phyloP scores from a whole-genome alignment of 116 monocot species.

The Trichopus zeylanicus region DNA sequence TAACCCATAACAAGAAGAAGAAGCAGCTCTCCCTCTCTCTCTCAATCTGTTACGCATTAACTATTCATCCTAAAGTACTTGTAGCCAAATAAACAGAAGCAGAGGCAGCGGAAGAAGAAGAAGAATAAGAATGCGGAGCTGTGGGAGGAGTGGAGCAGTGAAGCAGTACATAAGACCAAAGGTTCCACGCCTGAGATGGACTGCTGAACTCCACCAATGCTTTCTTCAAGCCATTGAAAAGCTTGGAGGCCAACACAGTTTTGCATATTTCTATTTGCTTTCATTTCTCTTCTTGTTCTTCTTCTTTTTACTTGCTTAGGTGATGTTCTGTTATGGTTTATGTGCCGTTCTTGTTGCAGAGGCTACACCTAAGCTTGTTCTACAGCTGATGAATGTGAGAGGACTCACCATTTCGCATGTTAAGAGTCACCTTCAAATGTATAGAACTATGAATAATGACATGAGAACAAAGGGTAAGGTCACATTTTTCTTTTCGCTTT shows the following conservation, averaged over 20 bases:
- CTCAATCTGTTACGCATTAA: slow-evolving; percentile 2
- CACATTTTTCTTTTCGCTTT: no score
- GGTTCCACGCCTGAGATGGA: slow-evolving; percentile 89
- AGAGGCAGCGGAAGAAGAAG: not conserved
- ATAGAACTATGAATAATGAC: slow-evolving; percentile 82
- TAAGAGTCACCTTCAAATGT: slow-evolving; percentile 97
- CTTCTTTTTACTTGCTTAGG: not conserved
- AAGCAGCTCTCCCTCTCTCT: slow-evolving; percentile 9
- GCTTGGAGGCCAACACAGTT: slow-evolving; percentile 92
- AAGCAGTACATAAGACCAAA: slow-evolving; percentile 90
- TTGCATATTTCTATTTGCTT: not conserved
- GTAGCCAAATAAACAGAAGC: no score
- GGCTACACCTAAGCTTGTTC: slow-evolving; percentile 90
- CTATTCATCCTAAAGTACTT: not conserved
- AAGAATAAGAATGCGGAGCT: slow-evolving; percentile 36
- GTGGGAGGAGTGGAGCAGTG: slow-evolving; percentile 67
- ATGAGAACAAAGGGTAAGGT: slow-evolving; percentile 47
- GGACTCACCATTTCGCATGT: slow-evolving; percentile 92
- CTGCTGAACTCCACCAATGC: slow-evolving; percentile 83
- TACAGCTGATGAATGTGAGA: slow-evolving; percentile 85
- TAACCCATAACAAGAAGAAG: no score
- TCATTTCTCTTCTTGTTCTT: slow-evolving; percentile 1
- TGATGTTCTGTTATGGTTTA: not conserved
- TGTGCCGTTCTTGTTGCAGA: slow-evolving; percentile 33
- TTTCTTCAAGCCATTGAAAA: slow-evolving; percentile 80